Percentiles rank a stretch among this genome's conserved stretches.
phyloP scores from a whole-genome alignment of 345 rosid species.

The Hevea brasiliensis region DNA sequence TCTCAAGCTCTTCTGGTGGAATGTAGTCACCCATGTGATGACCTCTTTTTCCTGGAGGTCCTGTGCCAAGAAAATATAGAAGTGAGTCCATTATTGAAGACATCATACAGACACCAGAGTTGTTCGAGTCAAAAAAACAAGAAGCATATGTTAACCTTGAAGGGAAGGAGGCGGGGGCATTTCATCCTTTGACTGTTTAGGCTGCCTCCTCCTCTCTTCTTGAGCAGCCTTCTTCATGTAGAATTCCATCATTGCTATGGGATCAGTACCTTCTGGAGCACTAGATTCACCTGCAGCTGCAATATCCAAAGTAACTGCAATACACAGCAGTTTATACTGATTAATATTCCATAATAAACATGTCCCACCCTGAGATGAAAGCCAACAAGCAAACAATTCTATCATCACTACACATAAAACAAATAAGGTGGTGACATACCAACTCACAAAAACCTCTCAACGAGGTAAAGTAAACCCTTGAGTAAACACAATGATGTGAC shows the following conservation, averaged over 20 bases:
- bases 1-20: constrained; percentile 88
- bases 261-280: constrained; percentile 54
- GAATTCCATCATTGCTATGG: constrained; percentile 97
- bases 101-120: constrained; percentile 1
- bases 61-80: not conserved
- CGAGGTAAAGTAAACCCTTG: not conserved
- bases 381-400: not conserved
- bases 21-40: constrained; percentile 99
- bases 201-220: constrained; percentile 90
- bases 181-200: constrained; percentile 95
- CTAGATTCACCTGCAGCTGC: constrained; percentile 37
- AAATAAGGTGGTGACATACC: not conserved
- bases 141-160: constrained; percentile 53
- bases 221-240: constrained; percentile 96
- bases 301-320: constrained; percentile 1
- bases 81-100: not conserved
- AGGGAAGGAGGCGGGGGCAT: constrained; percentile 98
- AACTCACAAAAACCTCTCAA: not conserved
- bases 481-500: not conserved
- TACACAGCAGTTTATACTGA: not conserved
- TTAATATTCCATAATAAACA: not conserved
- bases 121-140: not conserved
- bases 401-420: not conserved
- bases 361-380: not conserved
- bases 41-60: constrained; percentile 56